A percentile compares a stretch with the other conserved stretches of the same genome.
phyloP scores from a whole-genome alignment of 768 basidiomycete species.

The Boletus bicolor region DNA sequence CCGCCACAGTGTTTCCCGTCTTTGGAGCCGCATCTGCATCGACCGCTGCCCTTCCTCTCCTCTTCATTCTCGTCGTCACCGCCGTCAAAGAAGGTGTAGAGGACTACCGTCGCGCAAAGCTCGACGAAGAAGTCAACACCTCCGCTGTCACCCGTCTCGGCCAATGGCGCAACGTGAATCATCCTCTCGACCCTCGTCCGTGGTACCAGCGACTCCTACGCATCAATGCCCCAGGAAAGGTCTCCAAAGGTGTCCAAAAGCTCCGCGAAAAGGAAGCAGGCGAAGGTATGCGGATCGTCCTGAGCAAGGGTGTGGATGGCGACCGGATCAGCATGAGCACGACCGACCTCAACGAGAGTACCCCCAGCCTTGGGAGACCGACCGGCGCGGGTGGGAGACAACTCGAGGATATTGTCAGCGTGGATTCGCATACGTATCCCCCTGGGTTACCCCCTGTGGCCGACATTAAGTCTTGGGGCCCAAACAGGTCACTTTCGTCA shows the following conservation, averaged over 20 bases:
- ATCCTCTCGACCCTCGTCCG: slow-evolving; percentile 68
- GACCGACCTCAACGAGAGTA: slow-evolving; percentile 42
- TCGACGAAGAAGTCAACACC: slow-evolving; percentile 95
- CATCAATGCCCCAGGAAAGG: slow-evolving; percentile 65
- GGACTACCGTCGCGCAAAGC: slow-evolving; percentile 83
- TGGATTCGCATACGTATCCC: slow-evolving; percentile 65
- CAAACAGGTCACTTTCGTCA: slow-evolving; percentile 37
- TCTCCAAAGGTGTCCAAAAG: slow-evolving; percentile 82
- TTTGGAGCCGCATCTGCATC: slow-evolving; percentile 86
- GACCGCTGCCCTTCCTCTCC: slow-evolving; percentile 78
- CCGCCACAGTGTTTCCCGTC: slow-evolving; percentile 69
- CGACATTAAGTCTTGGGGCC: slow-evolving; percentile 36
- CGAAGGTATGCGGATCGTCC: slow-evolving; percentile 60
- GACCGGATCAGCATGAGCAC: slow-evolving; percentile 42
- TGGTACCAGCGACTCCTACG: slow-evolving; percentile 76
- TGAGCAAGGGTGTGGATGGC: slow-evolving; percentile 43
- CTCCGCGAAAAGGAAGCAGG: slow-evolving; percentile 78
- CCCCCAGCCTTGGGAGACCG: slow-evolving; percentile 36
- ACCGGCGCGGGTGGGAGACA: slow-evolving; percentile 46
- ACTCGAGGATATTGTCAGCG: slow-evolving; percentile 66
- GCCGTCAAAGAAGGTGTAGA: slow-evolving; percentile 95
- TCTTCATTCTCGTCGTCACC: slow-evolving; percentile 85
- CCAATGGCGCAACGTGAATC: slow-evolving; percentile 89
- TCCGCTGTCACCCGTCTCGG: slow-evolving; percentile 88
- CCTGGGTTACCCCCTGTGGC: slow-evolving; percentile 36